phyloP scores from a whole-genome alignment of 805 yeast species.

The Wickerhamiella sergipiensis region DNA sequence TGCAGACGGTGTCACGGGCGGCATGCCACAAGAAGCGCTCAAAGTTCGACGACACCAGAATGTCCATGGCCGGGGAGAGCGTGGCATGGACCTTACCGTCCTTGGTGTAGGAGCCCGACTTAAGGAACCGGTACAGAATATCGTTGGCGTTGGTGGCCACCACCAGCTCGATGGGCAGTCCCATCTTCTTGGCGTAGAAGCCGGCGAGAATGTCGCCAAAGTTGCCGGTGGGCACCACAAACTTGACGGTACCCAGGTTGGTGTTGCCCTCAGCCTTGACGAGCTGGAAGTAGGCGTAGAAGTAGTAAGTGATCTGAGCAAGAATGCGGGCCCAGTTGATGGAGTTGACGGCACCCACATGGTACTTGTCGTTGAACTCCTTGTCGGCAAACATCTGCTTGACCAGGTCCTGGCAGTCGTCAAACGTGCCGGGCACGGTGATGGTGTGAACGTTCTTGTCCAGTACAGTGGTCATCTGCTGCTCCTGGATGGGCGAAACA shows the following conservation, averaged over 20 bases:
- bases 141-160: conserved; percentile 96
- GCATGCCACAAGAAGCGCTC: conserved; percentile 94
- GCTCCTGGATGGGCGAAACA: conserved; percentile 94
- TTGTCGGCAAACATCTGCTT: conserved; percentile 83
- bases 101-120: conserved; percentile 75
- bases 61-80: conserved; percentile 97
- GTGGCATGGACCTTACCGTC: conserved; percentile 65
- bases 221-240: conserved; percentile 95
- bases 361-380: conserved; percentile 78
- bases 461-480: conserved; percentile 93
- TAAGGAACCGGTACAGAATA: conserved; percentile 83
- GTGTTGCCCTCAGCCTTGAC: conserved; percentile 23
- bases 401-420: conserved; percentile 95
- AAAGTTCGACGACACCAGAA: conserved; percentile 84
- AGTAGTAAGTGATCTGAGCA: conserved; percentile 95
- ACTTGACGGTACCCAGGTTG: conserved; percentile 40
- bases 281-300: conserved; percentile 76
- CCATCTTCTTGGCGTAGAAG: conserved; percentile 88
- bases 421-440: conserved; percentile 92
- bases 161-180: conserved; percentile 77
- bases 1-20: conserved; percentile 55
- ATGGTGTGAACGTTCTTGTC: conserved; percentile 90
- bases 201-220: conserved; percentile 98
- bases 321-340: conserved; percentile 98
- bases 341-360: conserved; percentile 95